A percentile compares a stretch with the other conserved stretches of the same genome.
Evolutionary conservation across 2,329 filamentous ascomycete genomes (phyloP).

Genomic region (Fusarium chlamydosporum): DNA sequence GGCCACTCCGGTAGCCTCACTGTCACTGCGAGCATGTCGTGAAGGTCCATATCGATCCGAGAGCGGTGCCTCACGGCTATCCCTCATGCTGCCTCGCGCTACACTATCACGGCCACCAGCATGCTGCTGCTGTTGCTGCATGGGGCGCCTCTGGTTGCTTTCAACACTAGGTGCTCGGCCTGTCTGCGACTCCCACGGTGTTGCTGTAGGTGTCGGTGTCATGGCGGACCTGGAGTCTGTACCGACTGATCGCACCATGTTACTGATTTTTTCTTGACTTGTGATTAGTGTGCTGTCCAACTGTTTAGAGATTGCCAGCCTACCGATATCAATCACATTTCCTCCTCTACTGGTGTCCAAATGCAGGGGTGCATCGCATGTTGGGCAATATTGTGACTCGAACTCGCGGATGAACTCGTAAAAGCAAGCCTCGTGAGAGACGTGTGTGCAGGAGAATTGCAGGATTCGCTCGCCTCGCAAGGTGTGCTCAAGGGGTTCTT

Average conservation of each 20-base stretch:
- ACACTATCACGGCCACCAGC: slow-evolving; percentile 55
- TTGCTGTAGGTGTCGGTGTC: slow-evolving; percentile 70
- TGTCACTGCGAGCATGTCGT: slow-evolving; percentile 81
- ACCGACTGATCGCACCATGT: slow-evolving; percentile 84
- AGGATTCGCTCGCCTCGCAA: slow-evolving; percentile 93
- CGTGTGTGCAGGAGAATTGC: slow-evolving; percentile 96
- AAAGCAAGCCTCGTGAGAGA: slow-evolving; percentile 97
- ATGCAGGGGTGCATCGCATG: slow-evolving; percentile 91
- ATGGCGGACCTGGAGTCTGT: slow-evolving; percentile 71
- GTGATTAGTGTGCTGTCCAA: slow-evolving; percentile 47
- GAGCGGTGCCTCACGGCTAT: slow-evolving; percentile 63
- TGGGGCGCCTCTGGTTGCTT: slow-evolving; percentile 55
- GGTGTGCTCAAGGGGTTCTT: slow-evolving; percentile 96
- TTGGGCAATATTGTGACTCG: slow-evolving; percentile 93
- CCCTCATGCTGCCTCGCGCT: slow-evolving; percentile 60
- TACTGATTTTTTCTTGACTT: slow-evolving; percentile 88
- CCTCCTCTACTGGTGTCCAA: slow-evolving; percentile 93
- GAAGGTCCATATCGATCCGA: slow-evolving; percentile 63
- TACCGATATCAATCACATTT: slow-evolving; percentile 92
- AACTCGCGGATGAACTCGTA: slow-evolving; percentile 98
- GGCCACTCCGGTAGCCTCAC: slow-evolving; percentile 78
- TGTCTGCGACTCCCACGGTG: slow-evolving; percentile 75
- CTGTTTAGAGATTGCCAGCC: slow-evolving; percentile 40
- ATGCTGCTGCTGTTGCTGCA: slow-evolving; percentile 47
- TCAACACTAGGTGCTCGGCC: slow-evolving; percentile 68